phyloP scores from a whole-genome alignment of 73 alveolate genomes.

The Paramecium sonneborni region DNA sequence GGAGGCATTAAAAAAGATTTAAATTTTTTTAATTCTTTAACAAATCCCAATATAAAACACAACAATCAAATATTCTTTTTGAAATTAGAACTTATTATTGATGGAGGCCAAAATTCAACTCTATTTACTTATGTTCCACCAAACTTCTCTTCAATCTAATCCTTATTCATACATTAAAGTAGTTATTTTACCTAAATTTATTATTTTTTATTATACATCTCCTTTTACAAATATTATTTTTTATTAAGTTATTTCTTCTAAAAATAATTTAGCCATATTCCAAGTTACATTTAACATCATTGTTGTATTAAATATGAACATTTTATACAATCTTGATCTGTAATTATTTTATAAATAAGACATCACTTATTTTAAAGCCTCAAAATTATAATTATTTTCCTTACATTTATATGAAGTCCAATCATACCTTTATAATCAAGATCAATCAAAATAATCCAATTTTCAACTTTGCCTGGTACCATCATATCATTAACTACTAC shows the following conservation, averaged over 20 bases:
- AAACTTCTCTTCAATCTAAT: slow-evolving; percentile 29
- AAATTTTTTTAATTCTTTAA: slow-evolving; percentile 53
- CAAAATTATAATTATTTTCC: neutral
- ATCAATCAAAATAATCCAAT: slow-evolving; percentile 81
- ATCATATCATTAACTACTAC: slow-evolving; percentile 80
- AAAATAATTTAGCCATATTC: slow-evolving; percentile 54
- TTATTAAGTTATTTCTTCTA: slow-evolving; percentile 62
- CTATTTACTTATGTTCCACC: slow-evolving; percentile 13
- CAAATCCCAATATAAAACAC: neutral
- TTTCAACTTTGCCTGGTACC: slow-evolving; percentile 93
- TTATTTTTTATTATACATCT: neutral
- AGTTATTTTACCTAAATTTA: neutral
- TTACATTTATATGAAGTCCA: slow-evolving; percentile 47
- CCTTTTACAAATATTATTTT: slow-evolving; percentile 53
- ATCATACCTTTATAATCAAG: slow-evolving; percentile 52
- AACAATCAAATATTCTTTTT: neutral
- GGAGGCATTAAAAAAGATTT: slow-evolving; percentile 71
- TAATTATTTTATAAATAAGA: slow-evolving; percentile 51
- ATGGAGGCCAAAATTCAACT: slow-evolving; percentile 38
- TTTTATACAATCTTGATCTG: slow-evolving; percentile 60
- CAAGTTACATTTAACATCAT: slow-evolving; percentile 62
- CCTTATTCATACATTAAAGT: neutral
- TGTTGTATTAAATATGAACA: slow-evolving; percentile 55
- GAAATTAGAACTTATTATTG: neutral
- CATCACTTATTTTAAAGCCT: slow-evolving; percentile 61